Evolutionary conservation across 2,329 filamentous ascomycete genomes (phyloP), one percentile per base, ranked within the genome.

Genomic region (Rhynchosporium secalis): DNA sequence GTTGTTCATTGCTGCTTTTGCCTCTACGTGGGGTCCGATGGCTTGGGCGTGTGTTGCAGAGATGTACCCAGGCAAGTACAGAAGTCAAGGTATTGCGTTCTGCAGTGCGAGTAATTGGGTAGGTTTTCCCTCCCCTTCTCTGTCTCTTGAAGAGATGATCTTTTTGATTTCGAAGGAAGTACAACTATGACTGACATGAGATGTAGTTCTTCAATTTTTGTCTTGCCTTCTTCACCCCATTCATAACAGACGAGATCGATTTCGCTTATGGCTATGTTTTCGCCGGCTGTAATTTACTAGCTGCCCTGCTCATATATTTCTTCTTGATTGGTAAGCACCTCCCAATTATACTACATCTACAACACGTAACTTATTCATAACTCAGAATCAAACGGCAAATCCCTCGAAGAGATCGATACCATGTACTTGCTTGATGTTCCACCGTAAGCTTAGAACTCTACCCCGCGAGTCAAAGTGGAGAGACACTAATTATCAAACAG

Each of bases 141-240:
- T 15, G 5, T 2, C 12, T 26, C 2, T 10, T n/a, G 15, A 8
- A 36, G 5, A 36, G 6, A 10, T 46, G 4, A 0, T 46, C n/a
- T 28, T 20, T 20, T 20, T 20, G 20, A 20, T 20, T 20, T 1
- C 20, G 20, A 20, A 20, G n/a, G 1, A 46, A 26, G 8, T 20
- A n/a, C 2, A 7, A 36, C 3, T 12, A 15, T 38, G 33, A 52
- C 7, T 36, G n/a, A n/a, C 5, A 15, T 10, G 3, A 12, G 26
- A 20, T 9, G 6, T 88, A 86, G 86, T 78, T 80, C 40, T 91
- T 86, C 86, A 90, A 91, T 75, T 92, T 92, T 76, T 74, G 86
- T 64, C 80, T 90, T 66, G 85, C 84, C 0, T 93, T 93, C 78
- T 91, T 92, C 78, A 92, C 90, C 0, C 88, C 90, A 1, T 92